Percentiles rank a stretch among this genome's conserved stretches.
These are phyloP conservation scores for Citrus sp. DNA, from an alignment of 345 rosid genomes.

Conservation along the genomic window DNA sequence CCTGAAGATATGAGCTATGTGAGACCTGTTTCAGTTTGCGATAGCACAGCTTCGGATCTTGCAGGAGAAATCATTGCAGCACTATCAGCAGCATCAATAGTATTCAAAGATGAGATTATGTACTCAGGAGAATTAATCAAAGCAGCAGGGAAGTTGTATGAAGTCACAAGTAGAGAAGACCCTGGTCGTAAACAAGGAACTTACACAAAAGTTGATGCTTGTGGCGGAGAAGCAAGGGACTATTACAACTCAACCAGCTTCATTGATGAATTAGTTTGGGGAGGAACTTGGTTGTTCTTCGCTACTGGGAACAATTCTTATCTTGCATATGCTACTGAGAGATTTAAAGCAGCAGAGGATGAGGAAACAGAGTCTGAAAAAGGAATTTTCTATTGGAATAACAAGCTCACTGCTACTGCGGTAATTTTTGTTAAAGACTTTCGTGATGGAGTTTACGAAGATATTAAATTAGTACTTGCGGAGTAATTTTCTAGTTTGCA, in stretches of 20 bases:
- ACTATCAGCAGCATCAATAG: slow-evolving; percentile 56
- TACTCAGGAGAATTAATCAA: slow-evolving; percentile 30
- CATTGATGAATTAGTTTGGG: slow-evolving; percentile 57
- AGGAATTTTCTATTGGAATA: slow-evolving; percentile 60
- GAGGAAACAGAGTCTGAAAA: slow-evolving; percentile 34
- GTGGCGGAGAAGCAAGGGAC: slow-evolving; percentile 45
- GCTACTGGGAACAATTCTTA: slow-evolving; percentile 52
- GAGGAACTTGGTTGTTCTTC: slow-evolving; percentile 57
- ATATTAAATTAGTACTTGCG: neutral
- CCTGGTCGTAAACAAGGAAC: slow-evolving; percentile 19
- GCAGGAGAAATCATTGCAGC: slow-evolving; percentile 59
- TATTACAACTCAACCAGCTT: slow-evolving; percentile 50
- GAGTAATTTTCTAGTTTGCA: neutral
- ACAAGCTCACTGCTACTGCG: slow-evolving; percentile 45
- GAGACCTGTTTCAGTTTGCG: slow-evolving; percentile 45
- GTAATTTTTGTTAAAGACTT: slow-evolving; percentile 25
- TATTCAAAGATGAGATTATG: slow-evolving; percentile 37
- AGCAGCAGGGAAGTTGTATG: slow-evolving; percentile 37
- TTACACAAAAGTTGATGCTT: slow-evolving; percentile 30
- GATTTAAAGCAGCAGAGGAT: slow-evolving; percentile 33
- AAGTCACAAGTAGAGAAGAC: slow-evolving; percentile 24
- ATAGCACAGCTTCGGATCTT: slow-evolving; percentile 42
- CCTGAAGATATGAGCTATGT: slow-evolving; percentile 60
- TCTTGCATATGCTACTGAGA: slow-evolving; percentile 37
- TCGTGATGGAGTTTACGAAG: neutral